Percentiles rank a stretch among this genome's conserved stretches.
phyloP scores from a whole-genome alignment of 2,329 filamentous ascomycete species.

The Verticillium nonalfalfae region DNA sequence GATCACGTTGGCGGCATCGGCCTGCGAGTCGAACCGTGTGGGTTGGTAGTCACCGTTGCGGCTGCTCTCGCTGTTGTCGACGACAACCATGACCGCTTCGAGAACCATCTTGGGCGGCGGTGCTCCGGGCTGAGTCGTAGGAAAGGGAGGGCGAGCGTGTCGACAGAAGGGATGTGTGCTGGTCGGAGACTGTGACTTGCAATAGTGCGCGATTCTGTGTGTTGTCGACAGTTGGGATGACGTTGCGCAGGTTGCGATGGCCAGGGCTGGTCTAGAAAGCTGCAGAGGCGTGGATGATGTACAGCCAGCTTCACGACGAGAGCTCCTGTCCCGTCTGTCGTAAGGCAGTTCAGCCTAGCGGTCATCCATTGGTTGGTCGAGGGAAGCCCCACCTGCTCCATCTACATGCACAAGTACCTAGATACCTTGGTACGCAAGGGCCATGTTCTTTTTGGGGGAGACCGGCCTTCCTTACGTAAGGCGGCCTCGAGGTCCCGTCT shows the following conservation, averaged over 20 bases:
- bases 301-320: neutral
- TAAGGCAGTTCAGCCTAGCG: constrained; percentile 41
- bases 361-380: constrained; percentile 5
- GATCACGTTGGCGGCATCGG: constrained; percentile 89
- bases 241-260: constrained; percentile 11
- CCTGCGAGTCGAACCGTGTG: constrained; percentile 92
- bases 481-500: neutral
- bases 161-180: neutral
- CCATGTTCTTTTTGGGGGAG: neutral
- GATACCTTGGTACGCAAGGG: too few species aligned
- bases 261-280: constrained; percentile 6
- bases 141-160: too few species aligned
- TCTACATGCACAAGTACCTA: neutral
- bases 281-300: constrained; percentile 17
- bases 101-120: constrained; percentile 74
- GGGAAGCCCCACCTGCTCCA: neutral
- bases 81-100: constrained; percentile 99
- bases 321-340: constrained; percentile 19
- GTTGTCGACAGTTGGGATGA: constrained; percentile 4
- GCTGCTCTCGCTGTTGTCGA: constrained; percentile 98
- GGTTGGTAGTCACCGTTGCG: constrained; percentile 91
- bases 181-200: constrained; percentile 5
- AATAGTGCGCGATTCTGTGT: neutral
- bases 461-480: constrained; percentile 1
- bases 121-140: neutral